Evolutionary conservation across 768 basidiomycete species (phyloP).

Genomic region (Udeniomyces megalosporus): DNA sequence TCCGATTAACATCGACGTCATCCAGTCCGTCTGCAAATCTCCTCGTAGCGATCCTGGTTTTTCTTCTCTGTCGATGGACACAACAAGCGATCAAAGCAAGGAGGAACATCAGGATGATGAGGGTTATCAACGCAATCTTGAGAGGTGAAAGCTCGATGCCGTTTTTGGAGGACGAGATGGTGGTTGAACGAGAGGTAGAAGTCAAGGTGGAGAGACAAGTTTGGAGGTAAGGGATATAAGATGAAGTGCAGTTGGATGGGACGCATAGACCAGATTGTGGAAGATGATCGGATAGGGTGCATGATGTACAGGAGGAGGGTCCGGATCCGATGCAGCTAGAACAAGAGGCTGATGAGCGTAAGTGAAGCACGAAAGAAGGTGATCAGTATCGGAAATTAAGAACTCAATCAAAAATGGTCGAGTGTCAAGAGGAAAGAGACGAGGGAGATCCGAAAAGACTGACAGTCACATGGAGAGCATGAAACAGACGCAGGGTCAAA

Average conservation of each 20-base stretch:
- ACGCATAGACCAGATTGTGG: slow-evolving; percentile 52
- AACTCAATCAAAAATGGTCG: too few species aligned
- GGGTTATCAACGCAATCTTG: slow-evolving; percentile 61
- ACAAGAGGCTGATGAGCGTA: slow-evolving; percentile 37
- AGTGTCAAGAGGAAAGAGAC: too few species aligned
- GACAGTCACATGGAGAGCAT: slow-evolving; percentile 51
- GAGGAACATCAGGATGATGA: slow-evolving; percentile 49
- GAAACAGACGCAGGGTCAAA: slow-evolving; percentile 48
- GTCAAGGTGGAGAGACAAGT: slow-evolving; percentile 66
- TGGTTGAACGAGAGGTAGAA: slow-evolving; percentile 35
- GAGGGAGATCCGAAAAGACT: not conserved
- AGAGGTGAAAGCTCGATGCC: slow-evolving; percentile 56
- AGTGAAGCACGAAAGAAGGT: not conserved
- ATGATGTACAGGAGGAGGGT: slow-evolving; percentile 52
- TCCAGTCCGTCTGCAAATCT: slow-evolving; percentile 5
- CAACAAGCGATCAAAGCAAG: slow-evolving; percentile 32
- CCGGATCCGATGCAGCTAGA: slow-evolving; percentile 61
- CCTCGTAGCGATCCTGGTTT: slow-evolving; percentile 1
- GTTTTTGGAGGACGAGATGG: slow-evolving; percentile 32
- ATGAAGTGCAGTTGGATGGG: slow-evolving; percentile 44
- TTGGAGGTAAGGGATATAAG: slow-evolving; percentile 52
- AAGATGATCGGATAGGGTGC: slow-evolving; percentile 47
- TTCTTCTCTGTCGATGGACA: not conserved
- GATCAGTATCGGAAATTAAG: too few species aligned
- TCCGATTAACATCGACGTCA: slow-evolving; percentile 7